A percentile compares a stretch with the other conserved stretches of the same genome.
Evolutionary conservation across 768 basidiomycete genomes (phyloP).

Genomic region (Tulasnella sp.): DNA sequence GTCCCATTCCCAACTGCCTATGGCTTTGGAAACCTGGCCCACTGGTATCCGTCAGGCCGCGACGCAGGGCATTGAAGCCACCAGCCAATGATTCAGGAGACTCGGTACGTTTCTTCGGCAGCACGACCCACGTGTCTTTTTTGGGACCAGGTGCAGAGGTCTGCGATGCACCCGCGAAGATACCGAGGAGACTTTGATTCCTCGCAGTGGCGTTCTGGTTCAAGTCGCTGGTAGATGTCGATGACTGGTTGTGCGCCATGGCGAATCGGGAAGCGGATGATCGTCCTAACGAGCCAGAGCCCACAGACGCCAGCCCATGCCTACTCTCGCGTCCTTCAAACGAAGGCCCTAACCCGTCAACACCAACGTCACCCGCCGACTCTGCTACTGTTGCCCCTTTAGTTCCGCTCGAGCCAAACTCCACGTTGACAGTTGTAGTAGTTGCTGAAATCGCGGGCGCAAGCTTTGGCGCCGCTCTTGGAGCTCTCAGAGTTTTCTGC

Average conservation of each 20-base stretch:
- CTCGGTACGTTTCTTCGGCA: constrained; percentile 32
- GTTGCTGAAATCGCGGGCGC: constrained; percentile 78
- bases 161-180: constrained; percentile 82
- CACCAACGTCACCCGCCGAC: not conserved
- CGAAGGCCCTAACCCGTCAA: not conserved
- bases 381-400: constrained; percentile 29
- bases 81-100: constrained; percentile 7
- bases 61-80: constrained; percentile 15
- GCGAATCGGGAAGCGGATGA: not conserved
- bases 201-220: not conserved
- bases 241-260: not conserved
- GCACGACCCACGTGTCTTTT: constrained; percentile 63
- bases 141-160: constrained; percentile 26
- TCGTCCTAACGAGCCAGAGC: not conserved
- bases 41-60: constrained; percentile 22
- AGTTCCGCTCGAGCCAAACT: constrained; percentile 61
- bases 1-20: constrained; percentile 7
- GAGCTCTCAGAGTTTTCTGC: constrained; percentile 9
- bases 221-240: not conserved
- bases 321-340: too few relatives aligned
- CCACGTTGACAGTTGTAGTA: constrained; percentile 88
- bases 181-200: constrained; percentile 49
- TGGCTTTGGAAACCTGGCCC: constrained; percentile 19
- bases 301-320: not conserved
- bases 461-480: constrained; percentile 54